These are phyloP conservation scores for Piper longum DNA, from an alignment of 164 flowering plant species.

Conservation along the genomic window DNA sequence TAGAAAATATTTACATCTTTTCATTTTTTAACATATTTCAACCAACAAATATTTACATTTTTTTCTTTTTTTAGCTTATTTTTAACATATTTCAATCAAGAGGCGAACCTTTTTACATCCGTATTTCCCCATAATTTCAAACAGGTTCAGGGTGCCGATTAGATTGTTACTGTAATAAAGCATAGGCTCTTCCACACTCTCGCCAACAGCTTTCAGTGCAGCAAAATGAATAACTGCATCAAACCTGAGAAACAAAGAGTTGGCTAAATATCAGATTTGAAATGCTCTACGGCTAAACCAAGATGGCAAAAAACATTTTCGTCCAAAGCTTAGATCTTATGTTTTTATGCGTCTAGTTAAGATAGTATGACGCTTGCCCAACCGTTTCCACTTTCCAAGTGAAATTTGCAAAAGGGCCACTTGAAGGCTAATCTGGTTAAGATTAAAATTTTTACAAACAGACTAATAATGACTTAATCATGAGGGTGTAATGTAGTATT, in stretches of 20 bases:
- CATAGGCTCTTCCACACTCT: slow-evolving; percentile 68
- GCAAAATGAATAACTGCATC: slow-evolving; percentile 97
- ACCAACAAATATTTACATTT: neutral
- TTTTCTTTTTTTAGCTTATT: no score
- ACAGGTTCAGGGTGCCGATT: slow-evolving; percentile 70
- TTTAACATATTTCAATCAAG: neutral
- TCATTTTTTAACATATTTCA: no score
- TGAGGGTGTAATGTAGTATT: no score
- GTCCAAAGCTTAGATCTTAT: neutral
- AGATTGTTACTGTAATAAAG: slow-evolving; percentile 74
- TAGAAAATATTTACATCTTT: no score
- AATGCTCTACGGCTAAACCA: neutral
- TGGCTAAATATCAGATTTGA: neutral
- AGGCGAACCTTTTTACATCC: slow-evolving; percentile 65
- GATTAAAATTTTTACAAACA: no score
- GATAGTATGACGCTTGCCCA: no score
- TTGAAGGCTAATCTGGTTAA: no score
- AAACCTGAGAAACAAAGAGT: slow-evolving; percentile 31
- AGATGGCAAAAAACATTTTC: neutral
- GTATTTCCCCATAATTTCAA: slow-evolving; percentile 66
- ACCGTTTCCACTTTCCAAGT: no score
- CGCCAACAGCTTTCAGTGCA: slow-evolving; percentile 93
- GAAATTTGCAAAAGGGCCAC: no score
- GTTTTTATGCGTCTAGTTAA: neutral
- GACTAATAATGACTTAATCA: no score